Conservation (phyloP, 148 eudicot species). For the Cornus suecica region DNA sequence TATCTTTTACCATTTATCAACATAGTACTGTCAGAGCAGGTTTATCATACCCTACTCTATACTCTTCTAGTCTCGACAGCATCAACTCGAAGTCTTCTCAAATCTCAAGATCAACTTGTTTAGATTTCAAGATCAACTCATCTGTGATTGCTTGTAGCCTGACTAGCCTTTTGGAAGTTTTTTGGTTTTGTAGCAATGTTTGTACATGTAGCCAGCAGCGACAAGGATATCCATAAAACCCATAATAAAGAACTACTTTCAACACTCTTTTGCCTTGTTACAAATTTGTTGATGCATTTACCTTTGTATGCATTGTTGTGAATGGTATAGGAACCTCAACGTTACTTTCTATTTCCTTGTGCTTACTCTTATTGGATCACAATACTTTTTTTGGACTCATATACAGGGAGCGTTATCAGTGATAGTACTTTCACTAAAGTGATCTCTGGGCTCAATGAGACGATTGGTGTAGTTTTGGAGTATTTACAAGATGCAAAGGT, state of each 20-base stretch:
- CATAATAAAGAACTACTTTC: not conserved
- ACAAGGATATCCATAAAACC: not conserved
- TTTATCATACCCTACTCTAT: too few species aligned
- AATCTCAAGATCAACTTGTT: too few species aligned
- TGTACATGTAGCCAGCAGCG: not conserved
- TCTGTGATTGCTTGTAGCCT: not conserved
- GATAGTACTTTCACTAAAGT: slow-evolving; percentile 61
- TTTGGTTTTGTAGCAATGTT: not conserved
- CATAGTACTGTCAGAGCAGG: too few species aligned
- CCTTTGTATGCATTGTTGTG: not conserved
- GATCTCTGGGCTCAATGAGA: slow-evolving; percentile 80
- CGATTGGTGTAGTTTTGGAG: slow-evolving; percentile 69
- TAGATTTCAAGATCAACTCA: too few species aligned
- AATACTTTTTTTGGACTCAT: slow-evolving; percentile 10
- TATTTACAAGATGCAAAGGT: slow-evolving; percentile 93
- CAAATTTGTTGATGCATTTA: not conserved
- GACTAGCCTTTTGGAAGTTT: not conserved
- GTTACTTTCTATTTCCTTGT: not conserved
- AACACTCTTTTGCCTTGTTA: not conserved
- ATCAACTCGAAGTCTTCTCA: too few species aligned
- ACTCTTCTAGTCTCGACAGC: too few species aligned
- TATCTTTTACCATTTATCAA: too few species aligned
- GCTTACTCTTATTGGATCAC: not conserved
- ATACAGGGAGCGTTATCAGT: slow-evolving; percentile 45
- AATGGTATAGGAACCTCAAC: not conserved